Conservation (phyloP, 2,329 filamentous ascomycete species). For the Akanthomyces dipterigenus region DNA sequence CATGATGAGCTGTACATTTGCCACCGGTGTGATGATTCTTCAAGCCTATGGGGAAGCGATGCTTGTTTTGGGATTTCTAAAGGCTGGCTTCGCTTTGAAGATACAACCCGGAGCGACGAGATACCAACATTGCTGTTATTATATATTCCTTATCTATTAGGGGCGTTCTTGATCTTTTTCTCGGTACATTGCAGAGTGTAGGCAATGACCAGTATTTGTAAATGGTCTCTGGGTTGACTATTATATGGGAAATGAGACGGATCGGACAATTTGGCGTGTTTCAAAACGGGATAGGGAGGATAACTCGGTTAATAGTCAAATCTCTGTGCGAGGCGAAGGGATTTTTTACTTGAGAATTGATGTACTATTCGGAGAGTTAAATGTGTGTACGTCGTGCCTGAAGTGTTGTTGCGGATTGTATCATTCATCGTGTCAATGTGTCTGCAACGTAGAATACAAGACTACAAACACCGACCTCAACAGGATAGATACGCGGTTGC, state of each 20-base stretch:
- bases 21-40: background rate
- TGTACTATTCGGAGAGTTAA: background rate
- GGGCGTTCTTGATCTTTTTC: background rate
- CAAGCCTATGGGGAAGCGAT: background rate
- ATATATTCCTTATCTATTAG: background rate
- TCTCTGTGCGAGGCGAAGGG: background rate
- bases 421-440: no score
- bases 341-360: background rate
- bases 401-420: no score
- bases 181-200: background rate
- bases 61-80: background rate
- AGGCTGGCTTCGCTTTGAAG: background rate
- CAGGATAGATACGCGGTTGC: no score
- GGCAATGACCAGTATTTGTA: background rate
- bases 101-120: background rate
- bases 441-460: no score
- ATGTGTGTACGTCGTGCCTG: background rate
- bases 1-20: conserved; percentile 4
- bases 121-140: conserved; percentile 2
- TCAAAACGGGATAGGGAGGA: background rate
- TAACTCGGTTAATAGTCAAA: background rate
- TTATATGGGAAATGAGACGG: background rate
- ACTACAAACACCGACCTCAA: no score
- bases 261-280: background rate
- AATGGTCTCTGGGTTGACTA: background rate